Evolutionary conservation across 208 protist species (phyloP).

Genomic region (Phytomonas serpens): DNA sequence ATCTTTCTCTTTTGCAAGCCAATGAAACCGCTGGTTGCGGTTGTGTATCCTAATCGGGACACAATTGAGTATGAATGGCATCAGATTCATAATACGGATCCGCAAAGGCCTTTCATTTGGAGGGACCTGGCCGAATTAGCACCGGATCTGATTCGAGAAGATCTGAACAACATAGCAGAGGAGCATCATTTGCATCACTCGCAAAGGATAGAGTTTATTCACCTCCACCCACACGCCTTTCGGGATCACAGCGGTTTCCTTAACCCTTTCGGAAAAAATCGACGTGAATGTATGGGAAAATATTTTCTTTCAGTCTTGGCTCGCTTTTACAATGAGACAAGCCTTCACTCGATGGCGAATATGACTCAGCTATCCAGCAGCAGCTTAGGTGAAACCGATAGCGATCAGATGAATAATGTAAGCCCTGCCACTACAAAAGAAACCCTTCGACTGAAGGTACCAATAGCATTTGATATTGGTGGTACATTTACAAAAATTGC

Average conservation of each 20-base stretch:
- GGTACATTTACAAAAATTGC: slow-evolving; percentile 88
- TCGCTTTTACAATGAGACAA: slow-evolving; percentile 31
- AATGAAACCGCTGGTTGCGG: slow-evolving; percentile 62
- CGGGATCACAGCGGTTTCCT: slow-evolving; percentile 68
- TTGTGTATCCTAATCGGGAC: slow-evolving; percentile 79
- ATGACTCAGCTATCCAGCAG: neutral
- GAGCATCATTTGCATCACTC: slow-evolving; percentile 53
- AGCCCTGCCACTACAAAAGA: neutral
- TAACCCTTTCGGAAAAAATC: slow-evolving; percentile 57
- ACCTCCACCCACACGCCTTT: slow-evolving; percentile 87
- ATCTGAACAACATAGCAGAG: slow-evolving; percentile 43
- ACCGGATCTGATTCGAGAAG: slow-evolving; percentile 40
- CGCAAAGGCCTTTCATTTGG: slow-evolving; percentile 34
- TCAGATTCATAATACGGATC: slow-evolving; percentile 7
- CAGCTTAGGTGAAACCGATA: neutral
- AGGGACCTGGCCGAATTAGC: slow-evolving; percentile 56
- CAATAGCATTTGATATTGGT: slow-evolving; percentile 82
- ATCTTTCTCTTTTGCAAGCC: slow-evolving; percentile 79
- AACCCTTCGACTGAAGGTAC: slow-evolving; percentile 31
- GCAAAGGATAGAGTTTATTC: slow-evolving; percentile 51
- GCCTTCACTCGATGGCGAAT: neutral
- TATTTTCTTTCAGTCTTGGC: slow-evolving; percentile 75
- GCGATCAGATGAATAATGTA: neutral
- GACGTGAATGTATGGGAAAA: slow-evolving; percentile 38
- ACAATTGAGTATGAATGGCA: slow-evolving; percentile 82